Base-by-base conservation (phyloP, 169 alveolate genomes). In the Sarcocystis neurona region DNA sequence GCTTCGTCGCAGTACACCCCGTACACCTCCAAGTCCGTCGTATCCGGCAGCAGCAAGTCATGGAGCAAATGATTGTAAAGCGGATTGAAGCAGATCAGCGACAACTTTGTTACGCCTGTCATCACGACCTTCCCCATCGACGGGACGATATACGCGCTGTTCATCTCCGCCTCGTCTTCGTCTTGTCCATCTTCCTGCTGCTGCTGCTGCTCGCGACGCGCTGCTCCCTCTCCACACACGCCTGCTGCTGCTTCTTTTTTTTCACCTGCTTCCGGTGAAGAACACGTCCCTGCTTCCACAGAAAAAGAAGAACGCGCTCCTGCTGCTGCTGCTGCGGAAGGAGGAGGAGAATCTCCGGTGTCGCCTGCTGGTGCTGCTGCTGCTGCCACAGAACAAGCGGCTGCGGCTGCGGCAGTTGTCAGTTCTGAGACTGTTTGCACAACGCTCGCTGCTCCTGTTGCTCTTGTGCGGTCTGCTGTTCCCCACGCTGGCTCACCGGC, bases 101-200 rank as follows among this genome's bases (percentile, higher is more conserved):
- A 68, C 10, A 68, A 32, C 10, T 46, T 20, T 46, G 12, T 68
- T 15, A 68, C 79, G 27, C 46, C 30, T 30, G 48, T 68, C 79
- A 68, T 68, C 44, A 46, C 34, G 47, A 68, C 79, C 10, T 27
- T 39, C 44, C 79, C 79, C 79, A 68, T 68, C 30, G 48, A 68
- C 34, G 50, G 32, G 37, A 63, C 77, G 39, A 23, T 15, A 23
- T 53, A 12, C 66, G 23, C 12, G 66, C 12, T 53, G 66, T 15
- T 23, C 12, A 53, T 53, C 12, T 53, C 66, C 66, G 23, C 66
- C 66, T 53, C 66, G 66, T 15, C 66, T 53, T 53, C 66, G 12
- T 53, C 66, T 53, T 23, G 12, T 53, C 66, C 12, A 53, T 53
- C 23, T 15, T 23, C 66, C 66, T 12, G 12, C 66, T 53, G 66